Evolutionary conservation across 2,329 filamentous ascomycete genomes (phyloP).

Genomic region (Eurotiales sp.): DNA sequence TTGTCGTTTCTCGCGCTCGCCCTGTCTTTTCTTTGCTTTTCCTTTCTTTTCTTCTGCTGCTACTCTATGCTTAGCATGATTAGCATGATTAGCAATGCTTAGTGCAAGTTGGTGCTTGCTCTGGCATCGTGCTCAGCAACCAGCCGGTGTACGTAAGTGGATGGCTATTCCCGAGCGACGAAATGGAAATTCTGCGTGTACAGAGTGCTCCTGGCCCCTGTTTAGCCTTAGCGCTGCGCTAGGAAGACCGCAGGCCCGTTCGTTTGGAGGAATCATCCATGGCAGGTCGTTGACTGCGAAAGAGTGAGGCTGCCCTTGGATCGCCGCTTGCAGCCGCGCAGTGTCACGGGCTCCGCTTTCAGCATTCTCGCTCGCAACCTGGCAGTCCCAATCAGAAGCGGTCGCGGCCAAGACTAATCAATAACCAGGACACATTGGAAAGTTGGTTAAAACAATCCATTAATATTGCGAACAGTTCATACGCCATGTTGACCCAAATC

Average conservation of each 20-base stretch:
- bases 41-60: neutral
- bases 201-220: constrained; percentile 3
- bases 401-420: no score
- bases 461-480: no score
- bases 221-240: constrained; percentile 4
- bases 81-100: no score
- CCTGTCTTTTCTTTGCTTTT: neutral
- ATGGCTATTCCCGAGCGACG: neutral
- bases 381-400: no score
- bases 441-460: no score
- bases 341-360: constrained; percentile 10
- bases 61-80: no score
- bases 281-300: neutral
- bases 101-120: no score
- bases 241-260: no score
- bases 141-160: neutral
- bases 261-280: neutral
- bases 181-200: neutral
- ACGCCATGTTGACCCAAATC: no score
- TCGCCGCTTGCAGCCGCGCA: constrained; percentile 14
- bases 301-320: constrained; percentile 14
- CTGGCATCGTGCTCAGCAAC: no score
- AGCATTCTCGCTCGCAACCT: no score
- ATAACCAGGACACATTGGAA: no score
- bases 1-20: neutral